Evolutionary conservation across 129 eudicot species (phyloP).

Genomic region (Arctium lappa): DNA sequence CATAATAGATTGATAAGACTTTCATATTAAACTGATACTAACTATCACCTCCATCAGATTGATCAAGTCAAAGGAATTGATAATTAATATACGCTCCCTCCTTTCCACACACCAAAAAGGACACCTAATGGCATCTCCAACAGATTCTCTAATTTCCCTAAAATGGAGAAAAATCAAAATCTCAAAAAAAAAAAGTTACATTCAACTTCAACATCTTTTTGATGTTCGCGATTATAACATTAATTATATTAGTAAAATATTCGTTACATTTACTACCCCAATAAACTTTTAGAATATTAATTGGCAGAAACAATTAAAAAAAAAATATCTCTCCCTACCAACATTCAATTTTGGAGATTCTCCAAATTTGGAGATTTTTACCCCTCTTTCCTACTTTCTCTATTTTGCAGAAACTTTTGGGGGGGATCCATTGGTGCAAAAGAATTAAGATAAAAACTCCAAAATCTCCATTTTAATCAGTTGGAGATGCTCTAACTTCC

Average conservation of each 20-base stretch:
- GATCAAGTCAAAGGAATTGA: conserved; percentile 3
- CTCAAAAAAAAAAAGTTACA: neutral
- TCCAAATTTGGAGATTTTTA: neutral
- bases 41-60: neutral
- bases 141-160: neutral
- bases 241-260: neutral
- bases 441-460: neutral
- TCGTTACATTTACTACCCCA: neutral
- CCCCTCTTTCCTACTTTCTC: neutral
- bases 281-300: neutral
- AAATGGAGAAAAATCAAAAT: neutral
- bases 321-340: neutral
- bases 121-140: neutral
- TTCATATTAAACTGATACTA: neutral
- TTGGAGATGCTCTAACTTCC: neutral
- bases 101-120: neutral
- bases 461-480: neutral
- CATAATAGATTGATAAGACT: neutral
- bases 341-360: neutral
- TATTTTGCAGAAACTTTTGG: neutral
- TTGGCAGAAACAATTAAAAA: neutral
- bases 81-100: neutral
- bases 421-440: neutral
- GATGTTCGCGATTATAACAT: neutral
- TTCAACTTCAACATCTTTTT: neutral